These are phyloP conservation scores for Globisporangium carolinianum DNA, from an alignment of 352 stramenopile species.

Conservation along the genomic window DNA sequence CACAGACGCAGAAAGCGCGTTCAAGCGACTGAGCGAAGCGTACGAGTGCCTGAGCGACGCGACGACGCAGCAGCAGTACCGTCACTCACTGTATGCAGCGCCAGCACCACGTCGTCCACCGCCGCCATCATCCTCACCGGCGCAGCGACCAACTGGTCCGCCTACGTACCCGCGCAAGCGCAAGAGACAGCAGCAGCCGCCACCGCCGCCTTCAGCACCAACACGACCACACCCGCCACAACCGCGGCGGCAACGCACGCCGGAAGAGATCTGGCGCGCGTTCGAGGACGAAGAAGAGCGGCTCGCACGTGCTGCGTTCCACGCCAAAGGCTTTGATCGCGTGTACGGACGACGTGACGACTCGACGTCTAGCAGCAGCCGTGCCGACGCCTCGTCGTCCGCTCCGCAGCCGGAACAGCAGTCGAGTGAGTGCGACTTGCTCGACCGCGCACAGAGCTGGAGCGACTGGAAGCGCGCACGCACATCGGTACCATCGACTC, in stretches of 20 bases:
- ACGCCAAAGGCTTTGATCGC: constrained; percentile 54
- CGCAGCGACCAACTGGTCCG: neutral
- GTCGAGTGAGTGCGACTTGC: constrained; percentile 11
- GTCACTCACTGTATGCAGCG: constrained; percentile 21
- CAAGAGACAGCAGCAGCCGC: constrained; percentile 12
- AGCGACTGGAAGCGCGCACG: constrained; percentile 22
- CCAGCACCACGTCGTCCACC: constrained; percentile 4
- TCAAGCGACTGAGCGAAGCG: constrained; percentile 69
- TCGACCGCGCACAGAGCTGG: constrained; percentile 35
- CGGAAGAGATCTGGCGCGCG: constrained; percentile 59
- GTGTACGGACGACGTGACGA: constrained; percentile 18
- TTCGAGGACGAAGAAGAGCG: constrained; percentile 75
- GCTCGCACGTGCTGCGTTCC: constrained; percentile 47
- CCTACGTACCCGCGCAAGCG: constrained; percentile 18
- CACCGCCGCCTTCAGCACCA: neutral
- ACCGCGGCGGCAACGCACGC: constrained; percentile 27
- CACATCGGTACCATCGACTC: constrained; percentile 1
- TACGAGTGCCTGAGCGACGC: constrained; percentile 70
- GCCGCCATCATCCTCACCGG: neutral
- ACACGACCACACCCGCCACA: neutral
- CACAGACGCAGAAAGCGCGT: constrained; percentile 61
- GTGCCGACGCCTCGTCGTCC: constrained; percentile 16
- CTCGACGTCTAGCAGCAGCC: neutral
- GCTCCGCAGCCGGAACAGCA: constrained; percentile 7
- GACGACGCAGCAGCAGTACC: constrained; percentile 40